Evolutionary conservation across 2,329 filamentous ascomycete genomes (phyloP), one percentile per base, ranked within the genome.

Genomic region (Ceratocystis harringtonii): DNA sequence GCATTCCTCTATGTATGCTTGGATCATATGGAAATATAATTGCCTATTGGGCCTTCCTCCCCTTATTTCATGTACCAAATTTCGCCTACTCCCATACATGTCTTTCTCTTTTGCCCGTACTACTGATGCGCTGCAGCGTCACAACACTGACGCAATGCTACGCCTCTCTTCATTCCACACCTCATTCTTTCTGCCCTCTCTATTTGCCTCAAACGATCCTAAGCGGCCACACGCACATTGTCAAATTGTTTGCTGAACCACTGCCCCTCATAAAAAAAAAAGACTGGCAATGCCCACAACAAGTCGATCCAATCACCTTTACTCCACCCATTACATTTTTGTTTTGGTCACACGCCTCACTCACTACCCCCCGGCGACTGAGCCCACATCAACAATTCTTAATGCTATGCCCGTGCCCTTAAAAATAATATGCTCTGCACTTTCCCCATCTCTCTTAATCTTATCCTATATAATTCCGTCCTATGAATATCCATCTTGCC

Each of bases 281-380:
- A 19, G 43, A 30, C 5, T 62, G 36, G 22, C 43, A 50, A 19
- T 22, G 5, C 41, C 36, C 61, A 30, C n/a, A 62, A 58, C 55
- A n/a, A 50, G 22, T 36, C 43, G 43, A 50, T 62, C 61, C 43
- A 45, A 62, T 62, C 43, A 45, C 32, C 45, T 48, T 41, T 45
- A 48, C 61, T 62, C 12, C 12, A 36, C 30, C 28, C 55, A 32
- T n/a, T 62, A 25, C 41, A 48, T 62, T 62, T 50, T 48, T 19
- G 22, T 48, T 17, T 30, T 50, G 61, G 61, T 62, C 61, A 62
- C 61, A 62, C 61, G 61, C 61, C 28, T 62, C 61, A 50, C 10
- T 15, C 50, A n/a, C n/a, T n/a, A n/a, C n/a, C 22, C 61, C 61
- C 61, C 28, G 15, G 61, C 43, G 61, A 50, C 43, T 48, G 22